Base-by-base conservation (phyloP, 1,139 yeast species). In the Chernovozyma aurita region DNA sequence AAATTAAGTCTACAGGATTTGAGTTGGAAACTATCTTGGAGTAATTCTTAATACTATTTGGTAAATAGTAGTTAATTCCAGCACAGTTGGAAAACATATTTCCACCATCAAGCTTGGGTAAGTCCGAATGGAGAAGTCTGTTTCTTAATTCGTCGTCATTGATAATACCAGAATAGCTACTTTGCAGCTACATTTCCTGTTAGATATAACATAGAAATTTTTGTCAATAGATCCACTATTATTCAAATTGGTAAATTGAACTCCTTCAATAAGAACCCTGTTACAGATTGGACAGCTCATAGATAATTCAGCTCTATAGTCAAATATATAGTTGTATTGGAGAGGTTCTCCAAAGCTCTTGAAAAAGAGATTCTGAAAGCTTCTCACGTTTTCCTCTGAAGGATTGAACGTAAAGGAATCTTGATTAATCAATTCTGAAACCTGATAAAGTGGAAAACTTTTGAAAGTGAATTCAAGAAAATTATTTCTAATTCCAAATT, bases 401-500 rank as follows among this genome's bases (percentile, higher is more conserved):
- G 55, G 59, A 1, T 34, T 31, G 42, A 53, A 63, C 8, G 33
- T 43, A 35, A 50, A 58, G 3, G 53, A 46, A 3, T 41, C 36
- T 30, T 50, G 42, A 18, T 52, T 52, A 24, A 63, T 58, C 13
- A 50, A 47, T 9, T 48, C 37, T 25, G 46, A 40, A 3, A 60
- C 34, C 20, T 40, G 36, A 7, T 45, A 36, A 40, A 63, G 49
- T 4, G 69, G 70, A 35, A 61, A 49, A 0, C 61, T 59, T 33
- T 42, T 47, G 15, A 40, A 38, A 34, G 55, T 52, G 39, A 64
- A 50, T 36, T 44, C 37, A 15, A 41, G 30, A 32, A 55, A 48
- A 14, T 53, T 45, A 37, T 53, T 50, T 21, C 66, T 51, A 11
- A 46, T 37, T 26, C 57, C 53, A 20, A 53, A 55, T 32, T 63